Base-by-base conservation (phyloP, 176 grass and related monocot genomes). In the Eleusine indica region DNA sequence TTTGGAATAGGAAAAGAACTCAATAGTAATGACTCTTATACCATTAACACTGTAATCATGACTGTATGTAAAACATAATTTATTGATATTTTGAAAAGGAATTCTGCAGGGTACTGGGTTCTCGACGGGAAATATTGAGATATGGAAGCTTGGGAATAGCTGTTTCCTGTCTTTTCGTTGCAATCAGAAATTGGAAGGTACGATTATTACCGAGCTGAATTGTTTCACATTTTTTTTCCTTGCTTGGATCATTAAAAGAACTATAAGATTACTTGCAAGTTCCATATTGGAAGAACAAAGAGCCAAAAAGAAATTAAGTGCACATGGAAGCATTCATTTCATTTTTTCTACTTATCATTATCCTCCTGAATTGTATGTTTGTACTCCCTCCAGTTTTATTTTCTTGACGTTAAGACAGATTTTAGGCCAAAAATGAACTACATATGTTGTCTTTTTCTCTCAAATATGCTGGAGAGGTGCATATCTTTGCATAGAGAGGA, bases 181-280 rank as follows among this genome's bases (percentile, higher is more conserved):
- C 93, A 57, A 44, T 83, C 37, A 87, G 91, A 64, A 98, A 98
- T 83, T 93, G 96, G 93, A 98, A 98, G 96, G 93, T 98, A 98
- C 47, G 15, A 1, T 62, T 85, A 29, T 62, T 66, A 84, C 44
- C 79, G 7, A 65, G 32, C 37, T 2, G 41, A 68, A 17, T 68
- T 68, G 10, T 78, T 73, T 72, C 28, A 21, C 28, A 38, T 6
- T 80, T 80, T 76, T 63, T 11, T 22, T 17, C n/a, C 7, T 81
- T 71, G 2, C 12, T 53, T 15, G 12, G 51, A 53, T 17, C 15
- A 17, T 17, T 53, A 53, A 4, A 70, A 79, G 42, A 75, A 57
- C 30, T 63, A 75, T 78, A 66, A 78, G 44, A 13, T 77, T 78
- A 62, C 18, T 62, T 51, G 16, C 42, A 29, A 77, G n/a, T 78